Evolutionary conservation across 208 protist species (phyloP), one percentile per base, ranked within the genome.

Genomic region (Leishmania tropica): DNA sequence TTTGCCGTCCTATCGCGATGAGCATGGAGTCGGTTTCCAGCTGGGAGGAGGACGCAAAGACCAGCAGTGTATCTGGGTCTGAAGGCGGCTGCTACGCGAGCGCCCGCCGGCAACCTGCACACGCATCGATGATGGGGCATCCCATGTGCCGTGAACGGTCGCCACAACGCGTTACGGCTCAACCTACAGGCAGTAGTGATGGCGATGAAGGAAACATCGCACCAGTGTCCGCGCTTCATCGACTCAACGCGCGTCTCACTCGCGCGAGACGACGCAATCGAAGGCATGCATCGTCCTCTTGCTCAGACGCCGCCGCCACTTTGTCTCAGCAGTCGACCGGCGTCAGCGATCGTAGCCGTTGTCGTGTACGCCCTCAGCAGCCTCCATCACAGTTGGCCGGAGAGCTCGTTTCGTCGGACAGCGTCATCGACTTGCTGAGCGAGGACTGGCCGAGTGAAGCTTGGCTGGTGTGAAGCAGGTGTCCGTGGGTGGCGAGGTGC

Each of bases 11-110:
- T 40, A 64, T 70, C 28, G 74, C 54, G 28, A 47, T 83, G 53
- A 15, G 31, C 47, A 80, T 88, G 65, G 85, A 88, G 62, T 81
- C 85, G 2, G 85, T 88, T 28, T 81, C 74, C 3, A 88, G 85
- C 81, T 88, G 85, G 85, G 54, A 67, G 6, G 54, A 67, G 2
- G 75, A 79, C 37, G n/a, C 60, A 35, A 15, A 51, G 19, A 42
- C 53, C n/a, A 53, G 70, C 45, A 19, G 24, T 28, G 45, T 45
- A 54, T 51, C 45, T 3, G 42, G 54, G 28, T 1, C 42, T 51
- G 70, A 74, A n/a, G 11, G 13, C 70, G 19, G 70, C n/a, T 51
- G 70, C 28, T 11, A 15, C 45, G n/a, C 70, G 42, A 74, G 42
- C n/a, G 13, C 24, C 40, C 1, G 42, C 37, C 48, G 10, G n/a